A percentile compares a stretch with the other conserved stretches of the same genome.
Conservation (phyloP, 2,329 filamentous ascomycete species). For the Ceratocystis cubensis region DNA sequence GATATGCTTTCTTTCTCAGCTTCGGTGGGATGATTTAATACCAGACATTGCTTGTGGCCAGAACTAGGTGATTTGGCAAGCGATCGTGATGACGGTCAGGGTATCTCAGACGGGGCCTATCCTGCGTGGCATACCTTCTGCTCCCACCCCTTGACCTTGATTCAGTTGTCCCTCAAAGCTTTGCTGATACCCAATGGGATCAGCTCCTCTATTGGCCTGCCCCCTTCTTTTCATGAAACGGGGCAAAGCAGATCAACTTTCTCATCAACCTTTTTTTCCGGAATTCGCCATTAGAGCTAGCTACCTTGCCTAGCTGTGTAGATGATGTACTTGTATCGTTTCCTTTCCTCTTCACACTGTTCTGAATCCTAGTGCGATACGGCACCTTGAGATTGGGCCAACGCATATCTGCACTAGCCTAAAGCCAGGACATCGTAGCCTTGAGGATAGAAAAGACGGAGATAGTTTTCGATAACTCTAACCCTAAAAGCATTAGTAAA, state of each 20-base stretch:
- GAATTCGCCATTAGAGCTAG: neutral
- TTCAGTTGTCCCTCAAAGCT: no score
- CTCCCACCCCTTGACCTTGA: neutral
- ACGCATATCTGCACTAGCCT: neutral
- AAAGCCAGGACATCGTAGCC: neutral
- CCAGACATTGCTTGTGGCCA: neutral
- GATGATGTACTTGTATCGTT: neutral
- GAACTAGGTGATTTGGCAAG: neutral
- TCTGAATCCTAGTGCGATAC: neutral
- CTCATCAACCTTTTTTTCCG: neutral
- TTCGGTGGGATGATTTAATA: neutral
- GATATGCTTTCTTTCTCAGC: neutral
- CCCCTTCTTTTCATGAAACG: neutral
- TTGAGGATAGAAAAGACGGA: neutral
- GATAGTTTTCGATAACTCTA: neutral
- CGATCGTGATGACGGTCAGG: neutral
- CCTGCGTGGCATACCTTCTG: neutral
- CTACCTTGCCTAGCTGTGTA: neutral
- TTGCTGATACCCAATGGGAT: no score
- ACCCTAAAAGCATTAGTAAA: neutral
- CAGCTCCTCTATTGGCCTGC: no score
- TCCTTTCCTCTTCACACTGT: neutral
- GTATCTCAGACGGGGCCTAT: neutral
- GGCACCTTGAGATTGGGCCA: neutral
- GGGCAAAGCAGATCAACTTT: neutral